These are phyloP conservation scores for Aspergillus asperescens DNA, from an alignment of 495 filamentous ascomycete genomes.

Conservation along the genomic window DNA sequence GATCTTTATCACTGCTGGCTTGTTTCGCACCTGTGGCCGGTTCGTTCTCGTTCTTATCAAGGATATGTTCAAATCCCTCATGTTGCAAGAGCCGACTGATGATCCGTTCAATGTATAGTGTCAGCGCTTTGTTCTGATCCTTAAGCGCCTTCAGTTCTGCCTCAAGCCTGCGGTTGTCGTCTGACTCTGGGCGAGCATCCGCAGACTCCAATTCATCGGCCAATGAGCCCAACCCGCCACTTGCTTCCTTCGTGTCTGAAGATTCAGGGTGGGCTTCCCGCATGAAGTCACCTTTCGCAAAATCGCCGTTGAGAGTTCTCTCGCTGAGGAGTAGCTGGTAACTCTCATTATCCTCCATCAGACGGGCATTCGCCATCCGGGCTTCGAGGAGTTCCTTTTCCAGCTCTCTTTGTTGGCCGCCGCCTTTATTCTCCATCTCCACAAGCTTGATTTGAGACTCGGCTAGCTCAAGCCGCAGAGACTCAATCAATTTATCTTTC, in stretches of 20 bases:
- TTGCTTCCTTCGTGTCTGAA: slow-evolving; percentile 27
- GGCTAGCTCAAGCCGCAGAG: slow-evolving; percentile 81
- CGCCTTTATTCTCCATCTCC: slow-evolving; percentile 88
- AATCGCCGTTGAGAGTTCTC: slow-evolving; percentile 90
- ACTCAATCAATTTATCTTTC: slow-evolving; percentile 95
- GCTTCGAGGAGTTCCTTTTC: slow-evolving; percentile 84
- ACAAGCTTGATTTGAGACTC: slow-evolving; percentile 94
- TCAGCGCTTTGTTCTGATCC: slow-evolving; percentile 94
- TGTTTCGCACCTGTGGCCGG: slow-evolving; percentile 19
- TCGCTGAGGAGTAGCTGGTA: slow-evolving; percentile 92
- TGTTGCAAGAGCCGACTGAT: slow-evolving; percentile 90
- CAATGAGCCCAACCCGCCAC: slow-evolving; percentile 53
- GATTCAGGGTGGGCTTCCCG: slow-evolving; percentile 39
- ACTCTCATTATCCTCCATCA: slow-evolving; percentile 98
- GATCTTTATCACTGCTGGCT: slow-evolving; percentile 63
- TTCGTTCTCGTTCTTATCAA: slow-evolving; percentile 62
- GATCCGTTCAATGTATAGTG: slow-evolving; percentile 96
- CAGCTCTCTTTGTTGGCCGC: slow-evolving; percentile 75
- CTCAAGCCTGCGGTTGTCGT: slow-evolving; percentile 65
- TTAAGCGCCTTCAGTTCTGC: slow-evolving; percentile 73
- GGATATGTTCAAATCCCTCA: slow-evolving; percentile 87
- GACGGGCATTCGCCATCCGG: slow-evolving; percentile 84
- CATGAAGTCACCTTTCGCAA: slow-evolving; percentile 81
- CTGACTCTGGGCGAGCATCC: slow-evolving; percentile 51
- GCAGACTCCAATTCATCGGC: slow-evolving; percentile 80